Conservation (phyloP, 2,329 filamentous ascomycete species). For the Calonectria multiphialidica region DNA sequence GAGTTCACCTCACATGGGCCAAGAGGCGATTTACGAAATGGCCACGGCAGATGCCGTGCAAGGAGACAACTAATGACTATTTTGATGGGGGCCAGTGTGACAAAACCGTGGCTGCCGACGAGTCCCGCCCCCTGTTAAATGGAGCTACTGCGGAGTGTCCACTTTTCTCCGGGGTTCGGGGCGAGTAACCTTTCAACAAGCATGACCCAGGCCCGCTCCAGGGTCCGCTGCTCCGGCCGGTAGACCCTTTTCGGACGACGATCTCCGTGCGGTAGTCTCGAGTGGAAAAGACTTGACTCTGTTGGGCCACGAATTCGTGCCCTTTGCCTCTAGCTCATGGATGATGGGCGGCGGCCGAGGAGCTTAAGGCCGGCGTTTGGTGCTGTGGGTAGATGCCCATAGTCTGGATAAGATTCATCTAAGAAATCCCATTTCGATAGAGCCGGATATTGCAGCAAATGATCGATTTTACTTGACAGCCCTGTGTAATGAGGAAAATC, state of each 20-base stretch:
- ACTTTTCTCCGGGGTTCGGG: constrained; percentile 42
- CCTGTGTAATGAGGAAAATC: constrained; percentile 33
- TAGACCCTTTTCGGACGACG: constrained; percentile 43
- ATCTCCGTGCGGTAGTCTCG: constrained; percentile 41
- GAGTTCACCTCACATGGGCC: not conserved
- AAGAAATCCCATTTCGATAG: constrained; percentile 29
- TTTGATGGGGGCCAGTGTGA: constrained; percentile 39
- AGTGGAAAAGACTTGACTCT: constrained; percentile 38
- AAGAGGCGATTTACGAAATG: constrained; percentile 35
- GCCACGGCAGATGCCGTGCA: constrained; percentile 44
- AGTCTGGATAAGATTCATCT: constrained; percentile 40
- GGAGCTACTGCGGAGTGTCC: constrained; percentile 28
- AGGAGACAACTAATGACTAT: constrained; percentile 32
- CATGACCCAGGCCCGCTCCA: constrained; percentile 34
- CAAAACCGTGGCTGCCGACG: constrained; percentile 43
- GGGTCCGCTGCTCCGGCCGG: constrained; percentile 40
- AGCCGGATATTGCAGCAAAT: constrained; percentile 38
- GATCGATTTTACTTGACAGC: constrained; percentile 27
- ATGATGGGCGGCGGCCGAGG: constrained; percentile 47
- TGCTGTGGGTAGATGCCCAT: constrained; percentile 29
- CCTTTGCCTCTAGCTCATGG: constrained; percentile 35
- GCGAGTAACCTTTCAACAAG: constrained; percentile 37
- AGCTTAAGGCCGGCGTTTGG: constrained; percentile 46
- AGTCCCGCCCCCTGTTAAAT: constrained; percentile 43
- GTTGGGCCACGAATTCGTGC: constrained; percentile 36